A percentile compares a stretch with the other conserved stretches of the same genome.
These are phyloP conservation scores for Hyaloperonospora brassicae DNA, from an alignment of 352 stramenopile genomes.

Conservation along the genomic window DNA sequence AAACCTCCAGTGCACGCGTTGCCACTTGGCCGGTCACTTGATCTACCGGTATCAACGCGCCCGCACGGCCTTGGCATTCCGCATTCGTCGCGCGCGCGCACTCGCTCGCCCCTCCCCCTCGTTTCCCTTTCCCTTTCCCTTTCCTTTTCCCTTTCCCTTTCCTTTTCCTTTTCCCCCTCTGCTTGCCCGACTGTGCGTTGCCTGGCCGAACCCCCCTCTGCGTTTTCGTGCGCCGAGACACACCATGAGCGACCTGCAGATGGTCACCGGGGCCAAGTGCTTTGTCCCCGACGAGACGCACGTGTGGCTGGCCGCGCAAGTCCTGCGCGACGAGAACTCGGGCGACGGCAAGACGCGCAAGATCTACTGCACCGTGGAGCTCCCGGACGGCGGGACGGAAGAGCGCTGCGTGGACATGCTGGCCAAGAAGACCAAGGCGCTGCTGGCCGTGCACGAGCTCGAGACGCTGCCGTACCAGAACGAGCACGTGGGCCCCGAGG, in stretches of 20 bases:
- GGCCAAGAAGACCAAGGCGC: slow-evolving; percentile 58
- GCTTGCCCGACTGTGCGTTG: too few species aligned
- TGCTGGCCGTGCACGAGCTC: slow-evolving; percentile 65
- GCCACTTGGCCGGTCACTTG: slow-evolving; percentile 14
- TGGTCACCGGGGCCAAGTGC: slow-evolving; percentile 69
- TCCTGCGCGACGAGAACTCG: slow-evolving; percentile 60
- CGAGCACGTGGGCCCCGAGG: slow-evolving; percentile 48
- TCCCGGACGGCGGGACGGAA: slow-evolving; percentile 36
- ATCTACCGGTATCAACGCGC: slow-evolving; percentile 21
- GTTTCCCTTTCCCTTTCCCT: neutral
- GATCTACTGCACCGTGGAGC: slow-evolving; percentile 56
- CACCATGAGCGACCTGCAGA: slow-evolving; percentile 42
- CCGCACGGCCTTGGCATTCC: slow-evolving; percentile 20
- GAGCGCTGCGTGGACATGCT: slow-evolving; percentile 67
- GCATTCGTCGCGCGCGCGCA: slow-evolving; percentile 5
- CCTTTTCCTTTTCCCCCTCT: too few species aligned
- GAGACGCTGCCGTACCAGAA: slow-evolving; percentile 83
- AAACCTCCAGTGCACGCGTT: slow-evolving; percentile 6
- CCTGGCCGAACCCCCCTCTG: too few species aligned
- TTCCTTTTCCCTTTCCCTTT: too few species aligned
- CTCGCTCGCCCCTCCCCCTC: slow-evolving; percentile 8
- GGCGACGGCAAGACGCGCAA: slow-evolving; percentile 54
- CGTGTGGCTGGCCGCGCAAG: slow-evolving; percentile 74
- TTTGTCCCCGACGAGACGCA: slow-evolving; percentile 81
- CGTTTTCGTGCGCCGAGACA: neutral